phyloP scores from a whole-genome alignment of 208 protist species.

The Wallacemonas sp. region DNA sequence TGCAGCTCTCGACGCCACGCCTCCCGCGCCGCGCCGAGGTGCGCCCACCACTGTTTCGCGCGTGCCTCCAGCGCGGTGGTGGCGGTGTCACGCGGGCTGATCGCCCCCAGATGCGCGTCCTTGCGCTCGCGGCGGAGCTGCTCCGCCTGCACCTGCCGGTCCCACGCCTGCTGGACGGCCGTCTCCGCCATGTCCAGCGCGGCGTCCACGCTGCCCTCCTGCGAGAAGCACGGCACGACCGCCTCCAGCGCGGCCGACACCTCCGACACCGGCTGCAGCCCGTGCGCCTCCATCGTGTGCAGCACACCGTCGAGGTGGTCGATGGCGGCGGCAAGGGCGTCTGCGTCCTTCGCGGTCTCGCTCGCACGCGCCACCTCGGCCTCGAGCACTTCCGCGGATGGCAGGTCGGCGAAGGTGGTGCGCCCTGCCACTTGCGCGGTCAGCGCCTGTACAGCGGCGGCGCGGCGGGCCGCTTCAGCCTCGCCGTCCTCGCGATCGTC shows the following conservation, averaged over 20 bases:
- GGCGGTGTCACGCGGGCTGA: not conserved
- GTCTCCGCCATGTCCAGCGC: conserved; percentile 30
- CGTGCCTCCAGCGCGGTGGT: not conserved
- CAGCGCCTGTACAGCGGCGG: conserved; percentile 9
- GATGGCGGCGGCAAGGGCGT: conserved; percentile 9
- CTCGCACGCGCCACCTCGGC: conserved; percentile 3
- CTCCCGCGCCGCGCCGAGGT: not conserved
- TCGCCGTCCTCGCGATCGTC: conserved; percentile 16
- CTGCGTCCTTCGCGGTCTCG: conserved; percentile 5
- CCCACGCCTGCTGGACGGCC: conserved; percentile 1
- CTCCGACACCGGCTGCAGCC: conserved; percentile 13
- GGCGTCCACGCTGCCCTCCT: conserved; percentile 13
- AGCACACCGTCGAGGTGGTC: conserved; percentile 11
- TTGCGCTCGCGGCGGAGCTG: not conserved
- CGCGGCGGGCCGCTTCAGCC: conserved; percentile 3
- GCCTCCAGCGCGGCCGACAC: conserved; percentile 20
- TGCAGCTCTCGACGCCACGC: not conserved
- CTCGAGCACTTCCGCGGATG: conserved; percentile 9
- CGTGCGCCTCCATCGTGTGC: not conserved
- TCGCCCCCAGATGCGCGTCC: conserved; percentile 1
- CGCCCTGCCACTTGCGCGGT: conserved; percentile 18
- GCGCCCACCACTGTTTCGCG: not conserved
- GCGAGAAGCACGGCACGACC: conserved; percentile 24
- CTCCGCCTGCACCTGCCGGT: conserved; percentile 1
- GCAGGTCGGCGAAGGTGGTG: conserved; percentile 20